These are phyloP conservation scores for Musa itinerans DNA, from an alignment of 176 grass and related monocot genomes.

Conservation along the genomic window DNA sequence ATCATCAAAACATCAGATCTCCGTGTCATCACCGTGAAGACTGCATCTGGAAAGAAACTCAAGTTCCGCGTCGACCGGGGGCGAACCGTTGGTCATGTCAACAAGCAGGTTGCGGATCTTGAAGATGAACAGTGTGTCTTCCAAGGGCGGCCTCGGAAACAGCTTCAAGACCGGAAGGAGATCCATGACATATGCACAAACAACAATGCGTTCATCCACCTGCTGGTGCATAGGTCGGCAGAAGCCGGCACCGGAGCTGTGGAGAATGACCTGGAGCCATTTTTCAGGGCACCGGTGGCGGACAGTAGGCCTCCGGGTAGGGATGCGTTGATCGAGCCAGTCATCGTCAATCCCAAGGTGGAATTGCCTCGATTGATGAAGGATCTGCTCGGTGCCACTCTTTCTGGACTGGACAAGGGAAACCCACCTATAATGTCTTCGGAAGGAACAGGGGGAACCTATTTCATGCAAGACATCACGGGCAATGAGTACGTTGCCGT, in stretches of 20 bases:
- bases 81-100: background rate
- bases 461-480: background rate
- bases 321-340: background rate
- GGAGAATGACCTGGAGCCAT: background rate
- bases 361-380: background rate
- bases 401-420: constrained; percentile 4
- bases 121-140: background rate
- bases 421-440: background rate
- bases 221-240: background rate
- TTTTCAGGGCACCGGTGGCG: background rate
- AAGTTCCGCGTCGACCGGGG: background rate
- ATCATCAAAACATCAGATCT: constrained; percentile 1
- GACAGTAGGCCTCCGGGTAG: background rate
- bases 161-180: background rate
- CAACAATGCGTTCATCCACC: background rate
- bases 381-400: background rate
- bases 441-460: background rate
- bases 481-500: background rate
- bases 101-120: background rate
- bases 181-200: background rate
- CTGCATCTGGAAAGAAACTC: background rate
- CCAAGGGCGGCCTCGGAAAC: background rate
- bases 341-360: background rate
- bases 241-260: background rate
- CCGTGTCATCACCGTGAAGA: constrained; percentile 6